phyloP scores from a whole-genome alignment of 805 yeast species.

The Saccharomyces paradoxus region DNA sequence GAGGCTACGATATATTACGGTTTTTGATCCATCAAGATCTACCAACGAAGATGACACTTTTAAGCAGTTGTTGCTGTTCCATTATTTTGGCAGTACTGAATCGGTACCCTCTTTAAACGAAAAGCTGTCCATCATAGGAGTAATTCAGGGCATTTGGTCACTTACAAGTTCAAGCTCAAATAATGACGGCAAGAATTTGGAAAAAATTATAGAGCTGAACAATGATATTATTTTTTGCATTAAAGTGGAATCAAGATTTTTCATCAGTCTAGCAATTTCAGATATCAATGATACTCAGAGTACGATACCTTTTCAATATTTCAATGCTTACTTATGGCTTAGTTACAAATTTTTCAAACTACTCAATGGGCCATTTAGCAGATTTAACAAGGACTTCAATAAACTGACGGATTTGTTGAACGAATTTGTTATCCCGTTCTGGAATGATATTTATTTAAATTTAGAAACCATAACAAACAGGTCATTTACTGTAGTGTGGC shows the following conservation, averaged over 20 bases:
- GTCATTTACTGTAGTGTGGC: constrained; percentile 20
- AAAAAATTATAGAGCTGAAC: constrained; percentile 26
- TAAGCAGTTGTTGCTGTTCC: constrained; percentile 32
- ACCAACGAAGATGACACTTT: constrained; percentile 27
- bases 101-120: constrained; percentile 23
- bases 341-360: constrained; percentile 23
- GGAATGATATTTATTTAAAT: constrained; percentile 24
- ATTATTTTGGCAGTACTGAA: constrained; percentile 17
- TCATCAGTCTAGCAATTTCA: constrained; percentile 21
- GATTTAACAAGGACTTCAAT: constrained; percentile 18
- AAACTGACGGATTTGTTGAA: constrained; percentile 23
- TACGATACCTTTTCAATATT: constrained; percentile 23
- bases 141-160: constrained; percentile 36
- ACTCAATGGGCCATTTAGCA: constrained; percentile 17
- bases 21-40: constrained; percentile 34
- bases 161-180: constrained; percentile 14
- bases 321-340: constrained; percentile 20
- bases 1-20: constrained; percentile 27
- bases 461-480: constrained; percentile 17
- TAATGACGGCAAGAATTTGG: constrained; percentile 7
- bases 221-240: constrained; percentile 23
- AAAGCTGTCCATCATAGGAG: constrained; percentile 34
- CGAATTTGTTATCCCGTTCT: constrained; percentile 26
- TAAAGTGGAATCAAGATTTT: constrained; percentile 25
- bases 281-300: constrained; percentile 7